Evolutionary conservation across 371 early-diverging fungal species (phyloP), one percentile per base, ranked within the genome.

Genomic region (Sporodiniella umbellata): DNA sequence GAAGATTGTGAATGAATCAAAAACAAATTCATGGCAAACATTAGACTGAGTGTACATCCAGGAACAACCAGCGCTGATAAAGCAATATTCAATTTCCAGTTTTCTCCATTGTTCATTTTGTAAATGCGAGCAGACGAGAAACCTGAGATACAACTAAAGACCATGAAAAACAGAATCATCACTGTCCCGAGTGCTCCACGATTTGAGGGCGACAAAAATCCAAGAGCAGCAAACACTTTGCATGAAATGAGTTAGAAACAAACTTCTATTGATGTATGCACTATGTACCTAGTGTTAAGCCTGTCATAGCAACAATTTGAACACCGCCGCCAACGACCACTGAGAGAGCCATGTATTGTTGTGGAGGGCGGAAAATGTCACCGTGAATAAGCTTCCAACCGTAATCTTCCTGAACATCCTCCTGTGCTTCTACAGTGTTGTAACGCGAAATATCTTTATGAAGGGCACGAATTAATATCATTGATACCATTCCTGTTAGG

Each of bases 331-430:
- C 98, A 22, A 93, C 74, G 47, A 95, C 73, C 8, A 96, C 91
- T 3, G 92, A 83, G 43, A 98, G 68, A 33, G 92, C 66, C 84
- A 90, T 87, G 48, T 81, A 65, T 37, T 86, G 78, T 28, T 69
- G 66, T 1, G 96, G 96, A 21, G 94, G 73, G 12, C 96, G 79
- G 78, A 96, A 96, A 14, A 96, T 93, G 64, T 94, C 93, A 15
- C 91, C 95, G 48, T 94, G 95, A n/a, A 94, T 83, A 45, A 93
- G 74, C 61, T 94, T 94, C 95, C 95, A 94, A 14, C 90, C 90
- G 64, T 89, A 90, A 55, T 95, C 94, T 54, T 94, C 93, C 39
- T 85, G 88, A 37, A 89, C 85, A 45, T 88, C 94, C 31, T 93
- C 94, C 43, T 89, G 88, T 23, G 84, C 79, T 12, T 85, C 84